Percentiles rank a stretch among this genome's conserved stretches.
Evolutionary conservation across 495 filamentous ascomycete species (phyloP).

Genomic region (Lasiosphaeriaceae sp.): DNA sequence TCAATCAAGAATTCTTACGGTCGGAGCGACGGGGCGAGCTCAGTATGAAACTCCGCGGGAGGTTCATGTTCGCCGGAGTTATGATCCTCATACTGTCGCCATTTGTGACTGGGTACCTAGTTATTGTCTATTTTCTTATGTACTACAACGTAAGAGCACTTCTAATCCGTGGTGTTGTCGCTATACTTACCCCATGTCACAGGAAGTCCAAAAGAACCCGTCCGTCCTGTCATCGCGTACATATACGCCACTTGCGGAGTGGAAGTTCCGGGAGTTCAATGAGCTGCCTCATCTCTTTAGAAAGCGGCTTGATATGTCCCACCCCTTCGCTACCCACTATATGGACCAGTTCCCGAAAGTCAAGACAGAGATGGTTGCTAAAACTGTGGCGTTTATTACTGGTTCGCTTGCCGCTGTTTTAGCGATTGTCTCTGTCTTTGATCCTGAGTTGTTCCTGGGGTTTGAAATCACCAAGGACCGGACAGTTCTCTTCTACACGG

Average conservation of each 20-base stretch:
- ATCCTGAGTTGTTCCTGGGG: slow-evolving; percentile 83
- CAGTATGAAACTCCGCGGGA: slow-evolving; percentile 66
- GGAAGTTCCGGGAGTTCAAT: slow-evolving; percentile 99
- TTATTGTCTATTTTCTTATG: slow-evolving; percentile 84
- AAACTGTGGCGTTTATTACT: slow-evolving; percentile 80
- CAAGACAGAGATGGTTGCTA: slow-evolving; percentile 76
- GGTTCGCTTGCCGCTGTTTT: slow-evolving; percentile 83
- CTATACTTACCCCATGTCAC: slow-evolving; percentile 12
- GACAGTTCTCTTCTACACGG: slow-evolving; percentile 80
- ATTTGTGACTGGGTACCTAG: slow-evolving; percentile 74
- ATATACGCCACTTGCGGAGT: slow-evolving; percentile 90
- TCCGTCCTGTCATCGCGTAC: slow-evolving; percentile 71
- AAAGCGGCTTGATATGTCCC: slow-evolving; percentile 87
- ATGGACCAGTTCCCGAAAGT: slow-evolving; percentile 95
- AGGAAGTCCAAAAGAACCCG: slow-evolving; percentile 92
- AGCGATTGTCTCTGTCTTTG: slow-evolving; percentile 71
- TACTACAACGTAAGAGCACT: slow-evolving; percentile 72
- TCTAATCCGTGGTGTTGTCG: neutral
- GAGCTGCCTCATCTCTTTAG: slow-evolving; percentile 90
- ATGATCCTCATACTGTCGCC: slow-evolving; percentile 86
- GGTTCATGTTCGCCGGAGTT: slow-evolving; percentile 75
- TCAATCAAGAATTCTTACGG: slow-evolving; percentile 77
- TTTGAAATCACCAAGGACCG: slow-evolving; percentile 85
- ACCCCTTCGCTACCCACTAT: slow-evolving; percentile 87
- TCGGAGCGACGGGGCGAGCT: slow-evolving; percentile 74